Evolutionary conservation across 129 eudicot genomes (phyloP), one percentile per base, ranked within the genome.

Genomic region (Centella asiatica): DNA sequence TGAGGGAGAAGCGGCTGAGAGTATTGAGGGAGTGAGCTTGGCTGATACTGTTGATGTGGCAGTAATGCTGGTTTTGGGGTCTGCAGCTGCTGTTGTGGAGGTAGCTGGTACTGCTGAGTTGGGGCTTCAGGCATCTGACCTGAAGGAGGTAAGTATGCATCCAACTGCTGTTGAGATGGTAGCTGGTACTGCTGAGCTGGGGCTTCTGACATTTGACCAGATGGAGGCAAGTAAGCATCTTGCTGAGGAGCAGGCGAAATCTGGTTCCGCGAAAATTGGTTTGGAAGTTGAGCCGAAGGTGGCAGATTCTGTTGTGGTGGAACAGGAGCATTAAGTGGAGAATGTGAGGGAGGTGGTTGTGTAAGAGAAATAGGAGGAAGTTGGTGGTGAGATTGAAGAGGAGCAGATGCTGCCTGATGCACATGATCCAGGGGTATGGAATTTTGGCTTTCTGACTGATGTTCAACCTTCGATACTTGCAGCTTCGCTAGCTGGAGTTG

Each of bases 401-500:
- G 65, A 69, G 78, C 53, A 64, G 84, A 64, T 10, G 67, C 51
- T 46, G 62, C 79, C 34, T 71, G 75, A 39, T 72, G 79, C 54
- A 52, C 17, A 58, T 77, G 19, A 23, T 68, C 86, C 40, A 67
- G 56, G 60, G 71, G 80, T 2, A 61, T 48, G 5, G 76, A 20
- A 23, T 47, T 76, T 6, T 61, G 84, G 56, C 56, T 57, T 48
- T 80, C 86, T 0, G 75, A 36, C 49, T 66, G 74, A 48, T 76
- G 77, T 15, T 81, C 95, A 4, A 45, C 54, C 76, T 87, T 81
- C 4, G 98, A 68, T 42, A 77, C 64, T 69, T 84, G 81, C 18
- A 84, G 77, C 72, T 81, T 81, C 18, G 87, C 75, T 4, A 90
- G 86, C 71, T 81, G 84, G 60, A 86, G 72, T 32, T 87, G 88